These are phyloP conservation scores for Venturia asperata DNA, from an alignment of 2,329 filamentous ascomycete genomes.

Conservation along the genomic window DNA sequence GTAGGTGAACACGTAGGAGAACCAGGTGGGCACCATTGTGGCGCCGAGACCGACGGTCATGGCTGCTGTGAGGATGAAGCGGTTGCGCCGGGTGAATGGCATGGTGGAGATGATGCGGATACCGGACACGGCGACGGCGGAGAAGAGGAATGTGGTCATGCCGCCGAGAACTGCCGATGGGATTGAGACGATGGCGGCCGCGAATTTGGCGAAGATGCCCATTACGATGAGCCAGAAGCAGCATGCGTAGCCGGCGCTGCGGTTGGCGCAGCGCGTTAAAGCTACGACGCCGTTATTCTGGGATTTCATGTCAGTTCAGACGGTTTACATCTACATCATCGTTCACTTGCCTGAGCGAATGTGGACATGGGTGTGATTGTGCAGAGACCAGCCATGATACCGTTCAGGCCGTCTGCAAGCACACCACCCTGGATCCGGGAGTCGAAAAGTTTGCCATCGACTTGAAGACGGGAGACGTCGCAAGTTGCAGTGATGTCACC, in stretches of 20 bases:
- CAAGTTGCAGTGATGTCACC: slow-evolving; percentile 76
- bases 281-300: slow-evolving; percentile 80
- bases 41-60: slow-evolving; percentile 62
- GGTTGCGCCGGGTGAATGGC: slow-evolving; percentile 68
- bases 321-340: no score
- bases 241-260: slow-evolving; percentile 70
- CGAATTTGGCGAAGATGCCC: slow-evolving; percentile 78
- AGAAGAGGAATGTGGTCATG: slow-evolving; percentile 70
- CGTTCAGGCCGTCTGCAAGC: slow-evolving; percentile 69
- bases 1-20: slow-evolving; percentile 66
- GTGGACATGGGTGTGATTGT: slow-evolving; percentile 75
- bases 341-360: slow-evolving; percentile 50
- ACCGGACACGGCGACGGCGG: slow-evolving; percentile 67
- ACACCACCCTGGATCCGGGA: slow-evolving; percentile 73
- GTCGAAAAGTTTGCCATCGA: slow-evolving; percentile 65
- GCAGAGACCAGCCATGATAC: slow-evolving; percentile 65
- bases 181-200: slow-evolving; percentile 69
- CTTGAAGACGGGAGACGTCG: slow-evolving; percentile 57
- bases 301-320: not conserved
- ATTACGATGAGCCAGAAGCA: slow-evolving; percentile 55
- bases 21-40: slow-evolving; percentile 51
- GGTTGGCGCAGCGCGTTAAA: slow-evolving; percentile 72
- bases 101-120: slow-evolving; percentile 67
- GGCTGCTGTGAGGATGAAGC: slow-evolving; percentile 73
- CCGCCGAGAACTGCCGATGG: slow-evolving; percentile 47